Evolutionary conservation across 371 early-diverging fungal genomes (phyloP).

Genomic region (Saksenaea oblongispora): DNA sequence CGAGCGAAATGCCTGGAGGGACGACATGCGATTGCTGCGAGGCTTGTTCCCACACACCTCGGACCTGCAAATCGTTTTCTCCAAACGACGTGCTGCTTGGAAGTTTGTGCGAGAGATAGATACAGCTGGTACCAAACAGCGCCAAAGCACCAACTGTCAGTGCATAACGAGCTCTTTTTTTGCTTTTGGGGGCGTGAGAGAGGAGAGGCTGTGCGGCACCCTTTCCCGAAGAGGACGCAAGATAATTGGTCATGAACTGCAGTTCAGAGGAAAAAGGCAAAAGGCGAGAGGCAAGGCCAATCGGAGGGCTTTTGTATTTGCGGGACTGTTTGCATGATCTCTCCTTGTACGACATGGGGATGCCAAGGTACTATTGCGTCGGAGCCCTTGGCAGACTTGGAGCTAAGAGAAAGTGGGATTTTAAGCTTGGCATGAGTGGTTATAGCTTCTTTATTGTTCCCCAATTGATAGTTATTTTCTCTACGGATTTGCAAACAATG

Average conservation of each 20-base stretch:
- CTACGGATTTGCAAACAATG: background rate
- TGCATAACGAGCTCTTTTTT: slow-evolving; percentile 4
- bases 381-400: background rate
- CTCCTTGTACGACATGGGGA: background rate
- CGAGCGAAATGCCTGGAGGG: slow-evolving; percentile 48
- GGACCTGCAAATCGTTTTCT: background rate
- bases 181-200: background rate
- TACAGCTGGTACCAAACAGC: slow-evolving; percentile 28
- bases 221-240: background rate
- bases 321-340: background rate
- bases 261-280: background rate
- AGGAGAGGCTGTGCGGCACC: background rate
- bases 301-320: background rate
- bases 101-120: slow-evolving; percentile 27
- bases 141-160: slow-evolving; percentile 20
- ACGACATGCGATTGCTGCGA: slow-evolving; percentile 17
- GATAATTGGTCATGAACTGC: background rate
- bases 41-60: slow-evolving; percentile 21
- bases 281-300: background rate
- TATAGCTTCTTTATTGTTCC: background rate
- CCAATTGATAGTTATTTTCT: background rate
- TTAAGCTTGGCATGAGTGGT: too few species aligned
- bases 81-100: slow-evolving; percentile 8
- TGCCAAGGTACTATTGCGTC: background rate
- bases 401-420: too few species aligned